Evolutionary conservation across 2,329 filamentous ascomycete species (phyloP).

Genomic region (Huntiella moniliformis): DNA sequence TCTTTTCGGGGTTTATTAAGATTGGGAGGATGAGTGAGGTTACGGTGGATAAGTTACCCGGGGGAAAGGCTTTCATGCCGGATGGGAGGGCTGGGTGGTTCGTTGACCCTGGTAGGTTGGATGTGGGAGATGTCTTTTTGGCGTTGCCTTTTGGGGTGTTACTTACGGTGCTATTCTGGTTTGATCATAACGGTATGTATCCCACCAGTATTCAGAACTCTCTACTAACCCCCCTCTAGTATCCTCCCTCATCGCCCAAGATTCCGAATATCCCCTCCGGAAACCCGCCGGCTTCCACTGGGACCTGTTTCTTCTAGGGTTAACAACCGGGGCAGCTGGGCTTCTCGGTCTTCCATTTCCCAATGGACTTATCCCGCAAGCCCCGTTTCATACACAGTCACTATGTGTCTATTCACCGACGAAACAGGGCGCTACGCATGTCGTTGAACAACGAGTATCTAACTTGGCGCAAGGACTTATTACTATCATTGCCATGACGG

Average conservation of each 20-base stretch:
- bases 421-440: slow-evolving; percentile 33
- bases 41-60: slow-evolving; percentile 52
- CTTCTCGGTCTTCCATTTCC: slow-evolving; percentile 63
- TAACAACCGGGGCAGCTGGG: slow-evolving; percentile 58
- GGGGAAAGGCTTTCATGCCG: slow-evolving; percentile 58
- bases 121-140: slow-evolving; percentile 54
- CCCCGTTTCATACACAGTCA: slow-evolving; percentile 63
- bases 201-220: neutral
- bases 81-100: slow-evolving; percentile 59
- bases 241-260: slow-evolving; percentile 65
- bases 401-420: slow-evolving; percentile 42
- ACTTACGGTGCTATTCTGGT: slow-evolving; percentile 72
- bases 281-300: slow-evolving; percentile 76
- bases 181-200: slow-evolving; percentile 61
- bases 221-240: slow-evolving; percentile 26
- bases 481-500: slow-evolving; percentile 61
- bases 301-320: slow-evolving; percentile 64
- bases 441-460: slow-evolving; percentile 63
- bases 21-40: slow-evolving; percentile 64
- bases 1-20: slow-evolving; percentile 81
- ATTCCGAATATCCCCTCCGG: slow-evolving; percentile 60
- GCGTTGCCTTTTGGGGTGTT: slow-evolving; percentile 75
- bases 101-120: slow-evolving; percentile 63
- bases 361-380: slow-evolving; percentile 69
- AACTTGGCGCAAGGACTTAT: slow-evolving; percentile 63